Conservation (phyloP, 2,329 filamentous ascomycete species). For the Xylaria sp. region DNA sequence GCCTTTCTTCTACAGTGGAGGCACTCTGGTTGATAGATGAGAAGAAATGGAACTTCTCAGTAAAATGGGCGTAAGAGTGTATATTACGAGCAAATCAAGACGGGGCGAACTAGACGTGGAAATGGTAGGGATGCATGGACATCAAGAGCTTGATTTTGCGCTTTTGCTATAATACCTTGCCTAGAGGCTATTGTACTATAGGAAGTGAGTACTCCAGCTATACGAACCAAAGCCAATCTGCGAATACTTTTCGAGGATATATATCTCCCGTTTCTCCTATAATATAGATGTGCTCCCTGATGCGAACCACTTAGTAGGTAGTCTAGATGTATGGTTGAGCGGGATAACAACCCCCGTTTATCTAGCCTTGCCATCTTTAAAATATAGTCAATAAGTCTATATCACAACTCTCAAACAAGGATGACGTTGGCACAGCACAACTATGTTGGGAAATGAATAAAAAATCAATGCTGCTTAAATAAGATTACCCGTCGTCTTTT, state of each 20-base stretch:
- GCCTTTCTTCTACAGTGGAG: slow-evolving; percentile 23
- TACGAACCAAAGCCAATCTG: neutral
- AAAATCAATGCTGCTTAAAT: slow-evolving; percentile 15
- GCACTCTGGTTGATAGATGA: slow-evolving; percentile 6
- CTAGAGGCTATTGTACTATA: neutral
- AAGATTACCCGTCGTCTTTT: neutral
- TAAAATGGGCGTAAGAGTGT: neutral
- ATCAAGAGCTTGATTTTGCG: neutral
- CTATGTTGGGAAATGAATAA: neutral
- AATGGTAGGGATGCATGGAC: neutral
- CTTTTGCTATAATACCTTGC: neutral
- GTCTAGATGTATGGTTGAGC: too few species aligned
- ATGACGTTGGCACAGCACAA: neutral
- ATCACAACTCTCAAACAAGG: neutral
- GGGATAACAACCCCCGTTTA: too few species aligned
- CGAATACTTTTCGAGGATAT: neutral
- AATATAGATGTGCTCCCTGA: neutral
- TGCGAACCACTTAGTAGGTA: neutral
- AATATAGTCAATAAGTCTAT: neutral
- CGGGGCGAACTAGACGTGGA: neutral
- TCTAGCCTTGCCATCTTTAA: too few species aligned
- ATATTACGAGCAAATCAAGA: neutral
- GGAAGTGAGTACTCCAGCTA: neutral
- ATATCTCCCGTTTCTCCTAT: neutral
- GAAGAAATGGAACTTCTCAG: neutral